Evolutionary conservation across 352 stramenopile species (phyloP).

Genomic region (Paralagenidium karlingii): DNA sequence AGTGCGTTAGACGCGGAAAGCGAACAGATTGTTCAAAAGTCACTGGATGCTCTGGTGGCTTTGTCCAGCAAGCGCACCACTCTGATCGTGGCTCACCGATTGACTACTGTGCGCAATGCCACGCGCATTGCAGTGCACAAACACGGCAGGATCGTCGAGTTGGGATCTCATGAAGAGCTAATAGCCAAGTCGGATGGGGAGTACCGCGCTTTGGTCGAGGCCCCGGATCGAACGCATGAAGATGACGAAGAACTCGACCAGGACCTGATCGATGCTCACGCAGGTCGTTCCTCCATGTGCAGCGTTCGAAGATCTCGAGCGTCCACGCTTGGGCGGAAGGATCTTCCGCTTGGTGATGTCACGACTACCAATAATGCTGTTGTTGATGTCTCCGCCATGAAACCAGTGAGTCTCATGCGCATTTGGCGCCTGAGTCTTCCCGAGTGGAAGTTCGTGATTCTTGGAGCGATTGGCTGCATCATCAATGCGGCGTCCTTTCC

Average conservation of each 20-base stretch:
- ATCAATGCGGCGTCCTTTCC: slow-evolving; percentile 34
- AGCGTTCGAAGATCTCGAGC: background rate
- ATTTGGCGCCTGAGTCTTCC: slow-evolving; percentile 31
- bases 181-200: slow-evolving; percentile 31
- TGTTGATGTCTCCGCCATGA: slow-evolving; percentile 1
- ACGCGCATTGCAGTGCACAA: slow-evolving; percentile 93
- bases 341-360: too few species aligned
- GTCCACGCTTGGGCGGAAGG: background rate
- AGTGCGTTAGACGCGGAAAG: slow-evolving; percentile 54
- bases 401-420: slow-evolving; percentile 6
- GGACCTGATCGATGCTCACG: background rate
- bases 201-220: slow-evolving; percentile 29
- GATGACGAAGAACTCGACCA: background rate
- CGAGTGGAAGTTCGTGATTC: slow-evolving; percentile 28
- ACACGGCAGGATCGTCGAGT: slow-evolving; percentile 84
- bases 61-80: slow-evolving; percentile 68
- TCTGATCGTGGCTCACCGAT: slow-evolving; percentile 90
- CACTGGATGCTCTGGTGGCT: slow-evolving; percentile 37
- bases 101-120: slow-evolving; percentile 89
- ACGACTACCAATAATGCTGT: background rate
- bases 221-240: slow-evolving; percentile 8
- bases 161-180: slow-evolving; percentile 89
- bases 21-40: slow-evolving; percentile 68
- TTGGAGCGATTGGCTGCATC: slow-evolving; percentile 20
- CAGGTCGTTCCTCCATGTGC: background rate